Conservation (phyloP, 2,329 filamentous ascomycete genomes). For the Paraconiothyrium brasiliense region DNA sequence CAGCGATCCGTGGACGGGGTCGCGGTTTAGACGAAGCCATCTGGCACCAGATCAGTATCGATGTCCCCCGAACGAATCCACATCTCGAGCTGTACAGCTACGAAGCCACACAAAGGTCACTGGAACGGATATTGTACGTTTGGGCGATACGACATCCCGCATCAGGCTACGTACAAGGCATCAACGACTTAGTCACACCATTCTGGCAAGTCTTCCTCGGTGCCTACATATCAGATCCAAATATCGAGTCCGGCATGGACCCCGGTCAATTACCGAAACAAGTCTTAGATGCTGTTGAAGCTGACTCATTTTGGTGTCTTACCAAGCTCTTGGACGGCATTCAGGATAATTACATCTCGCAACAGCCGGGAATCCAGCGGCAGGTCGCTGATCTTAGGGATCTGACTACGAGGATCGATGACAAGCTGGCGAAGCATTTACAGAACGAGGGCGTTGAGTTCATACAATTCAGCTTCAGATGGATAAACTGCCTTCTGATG, state of each 20-base stretch:
- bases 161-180: slow-evolving; percentile 97
- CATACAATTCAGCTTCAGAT: slow-evolving; percentile 98
- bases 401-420: slow-evolving; percentile 89
- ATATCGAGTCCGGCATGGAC: slow-evolving; percentile 95
- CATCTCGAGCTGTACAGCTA: slow-evolving; percentile 95
- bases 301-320: slow-evolving; percentile 97
- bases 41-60: slow-evolving; percentile 99
- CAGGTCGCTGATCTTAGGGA: slow-evolving; percentile 91
- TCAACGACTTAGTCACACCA: slow-evolving; percentile 96
- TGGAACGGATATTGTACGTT: slow-evolving; percentile 94
- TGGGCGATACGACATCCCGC: slow-evolving; percentile 98
- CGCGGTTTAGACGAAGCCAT: slow-evolving; percentile 93
- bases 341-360: slow-evolving; percentile 98
- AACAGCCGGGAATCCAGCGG: slow-evolving; percentile 94
- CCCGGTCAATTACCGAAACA: slow-evolving; percentile 90
- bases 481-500: slow-evolving; percentile 99
- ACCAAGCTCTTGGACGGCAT: slow-evolving; percentile 98
- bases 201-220: slow-evolving; percentile 98
- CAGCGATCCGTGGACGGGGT: slow-evolving; percentile 66
- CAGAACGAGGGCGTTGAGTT: slow-evolving; percentile 94
- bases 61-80: slow-evolving; percentile 94
- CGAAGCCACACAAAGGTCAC: slow-evolving; percentile 91
- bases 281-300: slow-evolving; percentile 95
- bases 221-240: slow-evolving; percentile 91
- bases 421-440: slow-evolving; percentile 83